These are phyloP conservation scores for Akanthomyces lecanii DNA, from an alignment of 2,329 filamentous ascomycete species.

Conservation along the genomic window DNA sequence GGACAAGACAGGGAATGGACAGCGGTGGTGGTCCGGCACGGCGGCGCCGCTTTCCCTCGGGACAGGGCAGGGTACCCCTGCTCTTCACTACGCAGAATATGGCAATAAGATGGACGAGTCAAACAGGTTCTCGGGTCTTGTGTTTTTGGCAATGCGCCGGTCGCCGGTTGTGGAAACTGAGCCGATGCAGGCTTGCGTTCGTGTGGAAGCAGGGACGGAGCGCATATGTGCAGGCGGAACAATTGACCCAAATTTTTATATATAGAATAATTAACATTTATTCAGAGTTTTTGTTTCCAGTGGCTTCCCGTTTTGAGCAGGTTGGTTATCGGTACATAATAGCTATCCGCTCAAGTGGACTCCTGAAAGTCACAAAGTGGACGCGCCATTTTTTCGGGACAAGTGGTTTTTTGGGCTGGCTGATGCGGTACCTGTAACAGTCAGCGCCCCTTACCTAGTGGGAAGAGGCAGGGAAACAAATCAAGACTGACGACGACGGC, in stretches of 20 bases:
- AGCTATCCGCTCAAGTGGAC: neutral
- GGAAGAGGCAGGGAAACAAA: neutral
- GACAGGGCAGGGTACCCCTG: no score
- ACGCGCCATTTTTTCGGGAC: neutral
- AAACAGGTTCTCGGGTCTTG: neutral
- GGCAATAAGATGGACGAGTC: neutral
- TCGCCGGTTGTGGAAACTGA: neutral
- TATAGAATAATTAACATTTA: no score
- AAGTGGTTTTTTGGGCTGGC: neutral
- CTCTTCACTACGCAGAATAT: neutral
- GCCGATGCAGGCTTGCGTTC: neutral
- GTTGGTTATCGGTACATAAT: no score
- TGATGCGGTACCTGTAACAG: neutral
- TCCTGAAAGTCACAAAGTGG: neutral
- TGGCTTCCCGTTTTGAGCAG: no score
- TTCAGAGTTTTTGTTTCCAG: no score
- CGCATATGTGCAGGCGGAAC: neutral
- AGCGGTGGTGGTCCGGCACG: no score
- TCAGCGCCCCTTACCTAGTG: neutral
- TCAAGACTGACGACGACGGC: neutral
- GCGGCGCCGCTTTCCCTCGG: no score
- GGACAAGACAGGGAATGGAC: no score
- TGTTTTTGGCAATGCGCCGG: neutral
- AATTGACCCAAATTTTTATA: no score
- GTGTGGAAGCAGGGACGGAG: neutral